Evolutionary conservation across 1,139 yeast species (phyloP).

Genomic region (Yamadazyma atmosphaerica): DNA sequence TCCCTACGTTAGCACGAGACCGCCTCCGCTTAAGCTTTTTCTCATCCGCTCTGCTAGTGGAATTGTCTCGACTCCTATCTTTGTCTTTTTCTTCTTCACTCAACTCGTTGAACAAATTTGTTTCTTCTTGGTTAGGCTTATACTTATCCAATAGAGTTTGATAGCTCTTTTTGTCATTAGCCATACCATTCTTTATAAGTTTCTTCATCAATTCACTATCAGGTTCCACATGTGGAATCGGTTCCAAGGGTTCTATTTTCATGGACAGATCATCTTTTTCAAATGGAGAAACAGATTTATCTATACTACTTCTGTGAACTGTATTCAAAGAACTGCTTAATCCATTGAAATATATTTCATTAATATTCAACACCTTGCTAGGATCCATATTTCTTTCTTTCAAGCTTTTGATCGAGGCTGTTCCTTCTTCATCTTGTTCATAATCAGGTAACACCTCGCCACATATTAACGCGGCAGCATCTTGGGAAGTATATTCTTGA

Average conservation of each 20-base stretch:
- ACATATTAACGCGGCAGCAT: constrained; percentile 71
- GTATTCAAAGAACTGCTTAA: constrained; percentile 23
- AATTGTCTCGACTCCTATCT: neutral
- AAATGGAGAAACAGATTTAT: constrained; percentile 14
- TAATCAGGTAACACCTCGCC: constrained; percentile 58
- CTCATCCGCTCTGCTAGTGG: constrained; percentile 5
- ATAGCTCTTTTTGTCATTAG: constrained; percentile 23
- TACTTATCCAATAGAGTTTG: constrained; percentile 26
- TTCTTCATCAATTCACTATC: constrained; percentile 31
- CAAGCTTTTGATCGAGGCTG: constrained; percentile 44
- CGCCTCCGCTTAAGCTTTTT: constrained; percentile 24
- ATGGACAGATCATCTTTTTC: constrained; percentile 6
- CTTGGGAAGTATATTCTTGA: constrained; percentile 72
- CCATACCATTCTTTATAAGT: constrained; percentile 26
- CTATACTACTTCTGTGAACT: constrained; percentile 11
- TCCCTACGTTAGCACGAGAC: constrained; percentile 27
- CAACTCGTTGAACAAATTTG: constrained; percentile 16
- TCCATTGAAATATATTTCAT: constrained; percentile 41
- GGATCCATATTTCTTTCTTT: constrained; percentile 43
- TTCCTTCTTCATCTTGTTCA: constrained; percentile 62
- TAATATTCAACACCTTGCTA: constrained; percentile 37
- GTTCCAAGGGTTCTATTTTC: neutral
- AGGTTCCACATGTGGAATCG: neutral
- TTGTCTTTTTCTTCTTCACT: constrained; percentile 28
- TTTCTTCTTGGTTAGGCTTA: constrained; percentile 13